phyloP scores from a whole-genome alignment of 371 early-diverging fungal species.

The Dinochytrium kinnereticum region DNA sequence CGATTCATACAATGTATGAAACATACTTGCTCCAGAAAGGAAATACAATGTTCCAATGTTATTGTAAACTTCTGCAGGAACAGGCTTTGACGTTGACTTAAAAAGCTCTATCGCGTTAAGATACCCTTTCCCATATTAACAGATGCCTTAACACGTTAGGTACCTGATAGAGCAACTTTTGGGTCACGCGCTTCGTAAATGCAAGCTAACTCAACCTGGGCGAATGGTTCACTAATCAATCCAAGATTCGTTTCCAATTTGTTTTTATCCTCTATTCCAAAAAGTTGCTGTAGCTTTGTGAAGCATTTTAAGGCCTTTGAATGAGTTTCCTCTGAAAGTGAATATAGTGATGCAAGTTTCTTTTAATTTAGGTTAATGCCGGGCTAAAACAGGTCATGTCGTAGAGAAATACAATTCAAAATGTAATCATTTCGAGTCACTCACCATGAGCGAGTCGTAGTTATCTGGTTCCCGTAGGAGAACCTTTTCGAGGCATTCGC shows the following conservation, averaged over 20 bases:
- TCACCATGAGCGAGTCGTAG: slow-evolving; percentile 44
- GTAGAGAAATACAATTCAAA: too few species aligned
- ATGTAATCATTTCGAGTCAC: neutral
- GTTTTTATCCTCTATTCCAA: neutral
- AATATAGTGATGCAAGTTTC: slow-evolving; percentile 36
- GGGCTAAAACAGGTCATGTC: neutral
- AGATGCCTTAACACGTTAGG: too few species aligned
- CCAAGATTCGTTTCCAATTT: slow-evolving; percentile 13
- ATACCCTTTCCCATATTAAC: slow-evolving; percentile 17
- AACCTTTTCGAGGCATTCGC: slow-evolving; percentile 75
- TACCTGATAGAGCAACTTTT: slow-evolving; percentile 39
- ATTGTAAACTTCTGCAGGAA: slow-evolving; percentile 75
- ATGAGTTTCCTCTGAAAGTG: slow-evolving; percentile 15
- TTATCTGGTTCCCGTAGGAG: slow-evolving; percentile 56
- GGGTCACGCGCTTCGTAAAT: slow-evolving; percentile 28
- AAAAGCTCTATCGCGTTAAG: slow-evolving; percentile 25
- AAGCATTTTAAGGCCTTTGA: slow-evolving; percentile 67
- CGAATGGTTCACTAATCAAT: slow-evolving; percentile 34
- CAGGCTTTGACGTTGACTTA: slow-evolving; percentile 29
- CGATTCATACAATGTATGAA: too few species aligned
- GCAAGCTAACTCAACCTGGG: slow-evolving; percentile 33
- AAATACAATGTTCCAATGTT: slow-evolving; percentile 79
- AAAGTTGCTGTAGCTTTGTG: slow-evolving; percentile 59
- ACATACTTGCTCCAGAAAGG: slow-evolving; percentile 45
- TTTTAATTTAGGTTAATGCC: slow-evolving; percentile 8